These are phyloP conservation scores for Rubroboletus satanas DNA, from an alignment of 768 basidiomycete genomes.

Conservation along the genomic window DNA sequence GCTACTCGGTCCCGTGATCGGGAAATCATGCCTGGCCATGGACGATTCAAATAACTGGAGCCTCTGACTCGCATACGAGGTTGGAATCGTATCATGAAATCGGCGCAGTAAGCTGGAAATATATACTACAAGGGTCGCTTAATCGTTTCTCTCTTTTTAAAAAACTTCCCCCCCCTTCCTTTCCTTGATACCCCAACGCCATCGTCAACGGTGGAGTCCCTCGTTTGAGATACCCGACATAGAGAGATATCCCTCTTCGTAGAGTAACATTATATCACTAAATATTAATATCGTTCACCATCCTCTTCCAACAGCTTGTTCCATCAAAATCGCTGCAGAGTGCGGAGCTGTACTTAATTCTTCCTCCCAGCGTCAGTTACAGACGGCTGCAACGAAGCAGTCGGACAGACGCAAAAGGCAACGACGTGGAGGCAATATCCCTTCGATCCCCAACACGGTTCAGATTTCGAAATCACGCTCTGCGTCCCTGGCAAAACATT, in stretches of 20 bases:
- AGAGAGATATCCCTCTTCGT: not conserved
- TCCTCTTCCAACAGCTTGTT: not conserved
- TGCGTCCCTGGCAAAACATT: not conserved
- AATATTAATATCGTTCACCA: not conserved
- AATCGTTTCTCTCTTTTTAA: not conserved
- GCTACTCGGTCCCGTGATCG: not conserved
- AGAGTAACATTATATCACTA: not conserved
- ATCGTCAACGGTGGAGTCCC: not conserved
- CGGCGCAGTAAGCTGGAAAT: not conserved
- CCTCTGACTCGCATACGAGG: not conserved
- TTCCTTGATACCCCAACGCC: not conserved
- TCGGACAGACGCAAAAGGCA: not conserved
- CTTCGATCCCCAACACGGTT: not conserved
- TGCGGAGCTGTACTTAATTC: not conserved
- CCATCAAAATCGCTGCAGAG: not conserved
- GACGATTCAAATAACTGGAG: not conserved
- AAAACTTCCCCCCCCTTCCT: not conserved
- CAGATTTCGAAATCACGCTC: not conserved
- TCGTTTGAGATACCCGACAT: not conserved
- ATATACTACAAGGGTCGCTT: not conserved
- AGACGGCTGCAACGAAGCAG: not conserved
- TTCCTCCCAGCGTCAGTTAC: not conserved
- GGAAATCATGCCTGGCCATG: slow-evolving; percentile 11
- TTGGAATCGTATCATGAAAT: slow-evolving; percentile 6
- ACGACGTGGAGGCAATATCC: not conserved